Evolutionary conservation across 2,329 filamentous ascomycete genomes (phyloP), one percentile per base, ranked within the genome.

Genomic region (Stemphylium beticola): DNA sequence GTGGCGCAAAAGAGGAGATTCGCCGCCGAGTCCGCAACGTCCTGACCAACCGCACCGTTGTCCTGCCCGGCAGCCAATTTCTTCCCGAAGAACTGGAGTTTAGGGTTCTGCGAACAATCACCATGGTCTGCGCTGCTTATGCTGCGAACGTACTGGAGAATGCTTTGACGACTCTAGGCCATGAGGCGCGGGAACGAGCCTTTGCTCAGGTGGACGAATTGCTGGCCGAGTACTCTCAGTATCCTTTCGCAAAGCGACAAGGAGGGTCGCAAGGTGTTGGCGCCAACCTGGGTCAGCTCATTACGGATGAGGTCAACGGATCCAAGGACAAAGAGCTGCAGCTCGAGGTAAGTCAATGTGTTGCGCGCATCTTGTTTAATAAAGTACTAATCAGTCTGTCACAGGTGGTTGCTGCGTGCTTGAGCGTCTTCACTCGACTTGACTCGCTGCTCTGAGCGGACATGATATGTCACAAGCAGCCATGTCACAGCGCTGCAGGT

Each of bases 131-230:
- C 79, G 95, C 93, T 46, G 93, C 95, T 40, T 98, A 99, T 77
- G 95, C 95, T 40, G 95, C 95, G 58, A 99, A 99, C 71, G 95
- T 99, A 24, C 85, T 99, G 54, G 95, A 99, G 80, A 99, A 99
- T 73, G 95, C 93, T n/a, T 81, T 99, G 68, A 91, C 91, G 52
- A 96, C 91, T 12, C 85, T 99, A 60, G 92, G 93, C 65, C 95
- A 98, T 74, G 95, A 99, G 80, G 88, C 93, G 51, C 84, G 95
- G 66, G 95, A 99, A 79, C 84, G 93, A 64, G 93, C 95, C 4
- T 99, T 98, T 77, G 92, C 92, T 36, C 93, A 98, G 81, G 96
- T 96, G 15, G 95, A 99, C 76, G 95, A 98, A 79, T 80, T 99
- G 62, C 81, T 99, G 54, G 92, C 92, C 37, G 93, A 98, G 74